A percentile compares a stretch with the other conserved stretches of the same genome.
Evolutionary conservation across 768 basidiomycete genomes (phyloP).

Genomic region (Tylopilus vinaceipallidus): DNA sequence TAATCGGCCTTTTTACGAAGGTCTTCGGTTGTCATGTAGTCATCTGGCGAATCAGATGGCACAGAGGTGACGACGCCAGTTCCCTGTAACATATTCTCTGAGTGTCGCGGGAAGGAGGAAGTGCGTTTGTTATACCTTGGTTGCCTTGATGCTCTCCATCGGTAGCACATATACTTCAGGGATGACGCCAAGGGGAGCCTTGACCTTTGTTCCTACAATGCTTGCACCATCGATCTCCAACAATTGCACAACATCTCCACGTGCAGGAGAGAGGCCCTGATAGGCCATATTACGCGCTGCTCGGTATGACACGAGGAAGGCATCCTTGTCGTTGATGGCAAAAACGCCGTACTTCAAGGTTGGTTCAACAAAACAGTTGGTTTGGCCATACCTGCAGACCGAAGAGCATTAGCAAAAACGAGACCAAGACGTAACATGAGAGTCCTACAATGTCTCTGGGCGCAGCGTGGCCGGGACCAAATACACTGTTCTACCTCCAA

Average conservation of each 20-base stretch:
- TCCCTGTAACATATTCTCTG: constrained; percentile 49
- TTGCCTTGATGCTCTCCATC: constrained; percentile 98
- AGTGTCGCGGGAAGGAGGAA: background rate
- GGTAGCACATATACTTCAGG: constrained; percentile 93
- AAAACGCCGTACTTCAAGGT: constrained; percentile 90
- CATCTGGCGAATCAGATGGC: constrained; percentile 97
- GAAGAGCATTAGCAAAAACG: background rate
- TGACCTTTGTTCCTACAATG: constrained; percentile 85
- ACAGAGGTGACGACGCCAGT: constrained; percentile 98
- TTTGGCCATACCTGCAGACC: constrained; percentile 84
- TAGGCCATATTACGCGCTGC: constrained; percentile 97
- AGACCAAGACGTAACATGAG: background rate
- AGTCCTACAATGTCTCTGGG: constrained; percentile 89
- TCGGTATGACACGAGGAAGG: constrained; percentile 85
- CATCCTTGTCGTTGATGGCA: constrained; percentile 81
- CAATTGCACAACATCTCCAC: constrained; percentile 72
- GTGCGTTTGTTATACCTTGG: constrained; percentile 55
- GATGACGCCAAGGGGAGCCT: constrained; percentile 79
- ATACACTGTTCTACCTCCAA: constrained; percentile 79
- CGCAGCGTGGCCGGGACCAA: constrained; percentile 95
- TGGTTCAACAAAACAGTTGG: constrained; percentile 94
- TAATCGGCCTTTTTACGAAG: constrained; percentile 94
- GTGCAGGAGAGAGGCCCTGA: constrained; percentile 77
- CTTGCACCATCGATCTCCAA: constrained; percentile 75
- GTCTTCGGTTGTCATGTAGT: constrained; percentile 86